These are phyloP conservation scores for Ascoidea asiatica DNA, from an alignment of 805 yeast genomes.

Conservation along the genomic window DNA sequence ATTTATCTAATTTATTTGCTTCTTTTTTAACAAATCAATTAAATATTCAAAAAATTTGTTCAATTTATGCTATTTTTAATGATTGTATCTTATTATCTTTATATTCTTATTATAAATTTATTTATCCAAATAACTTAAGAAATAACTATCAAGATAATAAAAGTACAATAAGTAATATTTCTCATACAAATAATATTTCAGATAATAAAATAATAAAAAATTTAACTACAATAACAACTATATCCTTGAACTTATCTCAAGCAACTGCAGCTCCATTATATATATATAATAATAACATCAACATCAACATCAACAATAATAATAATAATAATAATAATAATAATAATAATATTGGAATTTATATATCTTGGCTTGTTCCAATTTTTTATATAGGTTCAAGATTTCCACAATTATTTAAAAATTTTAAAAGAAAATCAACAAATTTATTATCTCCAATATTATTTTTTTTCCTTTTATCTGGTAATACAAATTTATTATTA, in stretches of 20 bases:
- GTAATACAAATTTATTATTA: conserved; percentile 57
- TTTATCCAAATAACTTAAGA: conserved; percentile 17
- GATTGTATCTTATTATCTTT: conserved; percentile 60
- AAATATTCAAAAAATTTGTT: conserved; percentile 65
- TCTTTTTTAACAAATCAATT: conserved; percentile 67
- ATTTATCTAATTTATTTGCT: conserved; percentile 37
- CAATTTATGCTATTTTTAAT: conserved; percentile 58
- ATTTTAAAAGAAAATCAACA: conserved; percentile 67
- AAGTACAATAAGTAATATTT: background rate
- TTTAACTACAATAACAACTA: conserved; percentile 10
- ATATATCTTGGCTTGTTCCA: conserved; percentile 73
- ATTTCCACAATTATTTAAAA: conserved; percentile 73
- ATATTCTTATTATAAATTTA: conserved; percentile 48
- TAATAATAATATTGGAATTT: conserved; percentile 22
- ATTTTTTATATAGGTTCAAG: conserved; percentile 64
- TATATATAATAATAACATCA: conserved; percentile 4
- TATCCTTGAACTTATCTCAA: background rate
- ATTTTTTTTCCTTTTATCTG: conserved; percentile 49
- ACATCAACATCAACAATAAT: conserved; percentile 14
- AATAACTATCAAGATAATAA: no score
- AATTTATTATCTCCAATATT: conserved; percentile 74
- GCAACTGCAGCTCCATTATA: conserved; percentile 1
- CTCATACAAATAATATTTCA: background rate
- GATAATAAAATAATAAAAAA: conserved; percentile 10
- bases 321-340: conserved; percentile 6